Conservation (phyloP, 805 yeast genomes). For the Wickerhamiella brachini region DNA sequence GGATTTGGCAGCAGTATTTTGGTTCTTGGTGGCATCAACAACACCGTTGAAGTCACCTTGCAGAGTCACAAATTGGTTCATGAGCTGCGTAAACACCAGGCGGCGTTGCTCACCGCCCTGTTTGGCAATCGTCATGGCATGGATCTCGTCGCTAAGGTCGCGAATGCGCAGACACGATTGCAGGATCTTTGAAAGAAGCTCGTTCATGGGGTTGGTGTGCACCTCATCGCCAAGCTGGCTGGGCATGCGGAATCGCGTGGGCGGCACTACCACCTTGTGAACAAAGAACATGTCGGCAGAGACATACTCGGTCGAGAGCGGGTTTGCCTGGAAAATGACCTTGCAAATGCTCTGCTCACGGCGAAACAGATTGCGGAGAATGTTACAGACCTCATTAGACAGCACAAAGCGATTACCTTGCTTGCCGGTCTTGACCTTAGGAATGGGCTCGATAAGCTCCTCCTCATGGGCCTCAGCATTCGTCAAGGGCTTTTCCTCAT, state of each 20-base stretch:
- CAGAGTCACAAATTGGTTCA: constrained; percentile 89
- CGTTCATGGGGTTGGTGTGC: constrained; percentile 90
- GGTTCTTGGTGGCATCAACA: constrained; percentile 83
- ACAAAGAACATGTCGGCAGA: constrained; percentile 79
- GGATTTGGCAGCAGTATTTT: constrained; percentile 51
- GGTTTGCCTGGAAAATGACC: constrained; percentile 72
- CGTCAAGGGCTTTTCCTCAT: constrained; percentile 16
- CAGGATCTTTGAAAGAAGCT: constrained; percentile 64
- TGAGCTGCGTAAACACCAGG: constrained; percentile 69
- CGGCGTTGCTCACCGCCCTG: constrained; percentile 53
- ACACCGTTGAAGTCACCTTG: constrained; percentile 93
- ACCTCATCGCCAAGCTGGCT: constrained; percentile 91
- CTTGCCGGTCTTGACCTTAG: constrained; percentile 33
- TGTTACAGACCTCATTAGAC: constrained; percentile 75
- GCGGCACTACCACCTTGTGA: constrained; percentile 82
- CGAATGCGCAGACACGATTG: constrained; percentile 71
- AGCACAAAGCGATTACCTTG: constrained; percentile 75
- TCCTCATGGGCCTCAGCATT: constrained; percentile 25
- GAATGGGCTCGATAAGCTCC: constrained; percentile 23
- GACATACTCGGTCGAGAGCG: constrained; percentile 34
- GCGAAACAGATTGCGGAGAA: constrained; percentile 59
- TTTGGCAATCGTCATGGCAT: constrained; percentile 44
- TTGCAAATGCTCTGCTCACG: constrained; percentile 57
- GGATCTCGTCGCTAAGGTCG: constrained; percentile 77
- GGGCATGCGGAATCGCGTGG: constrained; percentile 95